Evolutionary conservation across 1,284 basidiomycete species (phyloP).

Genomic region (Rhodotorula sp.): DNA sequence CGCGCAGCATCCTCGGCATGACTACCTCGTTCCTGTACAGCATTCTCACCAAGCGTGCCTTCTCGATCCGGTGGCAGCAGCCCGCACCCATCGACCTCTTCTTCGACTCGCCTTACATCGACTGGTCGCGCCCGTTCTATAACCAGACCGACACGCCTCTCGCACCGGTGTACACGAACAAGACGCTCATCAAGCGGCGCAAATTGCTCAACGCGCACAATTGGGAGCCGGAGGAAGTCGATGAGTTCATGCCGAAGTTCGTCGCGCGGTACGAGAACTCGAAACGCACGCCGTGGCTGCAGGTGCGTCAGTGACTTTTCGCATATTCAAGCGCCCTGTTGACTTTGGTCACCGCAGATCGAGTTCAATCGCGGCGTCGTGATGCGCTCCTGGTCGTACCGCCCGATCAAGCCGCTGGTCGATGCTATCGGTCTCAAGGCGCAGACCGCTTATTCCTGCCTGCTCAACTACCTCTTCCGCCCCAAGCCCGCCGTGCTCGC

Average conservation of each 20-base stretch:
- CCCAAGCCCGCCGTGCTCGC: slow-evolving; percentile 33
- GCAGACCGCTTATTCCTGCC: slow-evolving; percentile 25
- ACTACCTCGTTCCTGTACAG: slow-evolving; percentile 30
- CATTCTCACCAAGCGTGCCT: slow-evolving; percentile 32
- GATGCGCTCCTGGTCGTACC: slow-evolving; percentile 26
- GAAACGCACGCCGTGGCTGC: slow-evolving; percentile 11
- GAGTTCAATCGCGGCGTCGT: slow-evolving; percentile 34
- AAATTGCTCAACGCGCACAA: slow-evolving; percentile 14
- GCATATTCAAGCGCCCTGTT: not conserved
- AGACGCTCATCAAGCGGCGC: not conserved
- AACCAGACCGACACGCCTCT: not conserved
- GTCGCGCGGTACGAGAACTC: slow-evolving; percentile 6
- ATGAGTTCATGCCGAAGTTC: slow-evolving; percentile 17
- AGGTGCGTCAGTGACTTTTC: slow-evolving; percentile 1
- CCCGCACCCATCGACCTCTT: slow-evolving; percentile 32
- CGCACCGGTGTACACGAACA: slow-evolving; percentile 1
- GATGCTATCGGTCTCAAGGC: slow-evolving; percentile 14
- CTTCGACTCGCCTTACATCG: slow-evolving; percentile 34
- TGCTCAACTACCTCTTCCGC: slow-evolving; percentile 33
- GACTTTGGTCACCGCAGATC: not conserved
- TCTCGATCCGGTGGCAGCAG: slow-evolving; percentile 29
- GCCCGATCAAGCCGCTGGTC: slow-evolving; percentile 1
- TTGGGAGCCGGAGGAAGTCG: slow-evolving; percentile 14
- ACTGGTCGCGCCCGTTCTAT: slow-evolving; percentile 32
- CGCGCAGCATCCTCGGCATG: slow-evolving; percentile 28